A percentile compares a stretch with the other conserved stretches of the same genome.
These are phyloP conservation scores for Vitis hybrid DNA, from an alignment of 177 flowering plant species.

Conservation along the genomic window DNA sequence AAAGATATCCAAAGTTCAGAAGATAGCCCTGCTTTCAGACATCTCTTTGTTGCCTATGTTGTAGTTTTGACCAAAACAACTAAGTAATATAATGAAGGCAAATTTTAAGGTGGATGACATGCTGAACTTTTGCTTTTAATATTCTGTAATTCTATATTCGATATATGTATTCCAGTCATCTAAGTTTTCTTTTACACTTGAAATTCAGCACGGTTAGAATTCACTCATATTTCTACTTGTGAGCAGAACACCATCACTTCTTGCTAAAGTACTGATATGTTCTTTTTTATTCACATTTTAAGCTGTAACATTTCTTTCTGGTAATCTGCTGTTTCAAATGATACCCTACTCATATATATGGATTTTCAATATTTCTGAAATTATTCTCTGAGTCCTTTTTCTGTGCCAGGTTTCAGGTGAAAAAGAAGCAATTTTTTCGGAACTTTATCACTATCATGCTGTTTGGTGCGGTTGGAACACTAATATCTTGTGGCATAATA, in stretches of 20 bases:
- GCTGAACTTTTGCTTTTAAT: background rate
- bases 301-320: background rate
- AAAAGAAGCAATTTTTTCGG: conserved; percentile 51
- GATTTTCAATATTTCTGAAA: background rate
- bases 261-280: background rate
- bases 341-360: background rate
- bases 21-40: no score
- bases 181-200: background rate
- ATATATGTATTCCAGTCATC: background rate
- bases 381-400: conserved; percentile 1
- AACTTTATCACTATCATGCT: conserved; percentile 42
- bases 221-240: background rate
- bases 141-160: background rate
- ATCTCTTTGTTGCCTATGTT: no score
- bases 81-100: background rate
- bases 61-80: no score
- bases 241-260: background rate
- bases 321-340: background rate
- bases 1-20: no score
- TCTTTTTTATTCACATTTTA: background rate
- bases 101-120: background rate
- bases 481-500: conserved; percentile 36
- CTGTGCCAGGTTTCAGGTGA: conserved; percentile 45
- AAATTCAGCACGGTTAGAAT: background rate
- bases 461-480: conserved; percentile 50